A percentile compares a stretch with the other conserved stretches of the same genome.
These are phyloP conservation scores for Akanthomyces lecanii DNA, from an alignment of 2,329 filamentous ascomycete genomes.

Conservation along the genomic window DNA sequence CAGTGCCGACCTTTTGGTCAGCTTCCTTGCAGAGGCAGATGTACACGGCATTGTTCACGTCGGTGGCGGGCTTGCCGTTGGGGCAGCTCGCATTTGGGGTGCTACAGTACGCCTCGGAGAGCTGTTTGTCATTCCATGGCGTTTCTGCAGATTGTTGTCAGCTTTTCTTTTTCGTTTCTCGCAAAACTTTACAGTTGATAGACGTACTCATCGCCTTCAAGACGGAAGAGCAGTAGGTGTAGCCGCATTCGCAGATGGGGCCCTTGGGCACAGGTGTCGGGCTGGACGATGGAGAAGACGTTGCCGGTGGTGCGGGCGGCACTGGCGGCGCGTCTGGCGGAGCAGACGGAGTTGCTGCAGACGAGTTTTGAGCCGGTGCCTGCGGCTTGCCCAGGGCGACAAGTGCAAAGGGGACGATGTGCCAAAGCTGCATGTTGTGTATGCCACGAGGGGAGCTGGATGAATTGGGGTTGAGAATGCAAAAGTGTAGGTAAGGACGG, in stretches of 20 bases:
- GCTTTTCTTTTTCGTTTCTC: neutral
- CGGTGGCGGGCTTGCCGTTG: slow-evolving; percentile 27
- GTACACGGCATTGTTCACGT: slow-evolving; percentile 32
- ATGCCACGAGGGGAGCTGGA: neutral
- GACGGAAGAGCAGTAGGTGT: slow-evolving; percentile 39
- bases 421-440: slow-evolving; percentile 10
- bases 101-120: slow-evolving; percentile 34
- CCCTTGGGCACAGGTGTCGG: slow-evolving; percentile 23
- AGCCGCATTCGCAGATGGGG: slow-evolving; percentile 38
- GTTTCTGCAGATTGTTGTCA: slow-evolving; percentile 24
- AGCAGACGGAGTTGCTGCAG: slow-evolving; percentile 20
- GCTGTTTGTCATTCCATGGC: slow-evolving; percentile 31
- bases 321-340: slow-evolving; percentile 25
- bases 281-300: slow-evolving; percentile 14
- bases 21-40: slow-evolving; percentile 36
- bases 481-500: neutral
- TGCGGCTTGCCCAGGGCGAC: slow-evolving; percentile 22
- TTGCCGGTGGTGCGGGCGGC: slow-evolving; percentile 15
- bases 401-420: slow-evolving; percentile 6
- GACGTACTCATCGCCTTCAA: slow-evolving; percentile 34
- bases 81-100: slow-evolving; percentile 34
- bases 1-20: slow-evolving; percentile 30
- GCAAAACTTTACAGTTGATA: rapidly evolving
- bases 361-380: slow-evolving; percentile 10
- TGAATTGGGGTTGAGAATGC: neutral